Percentiles rank a stretch among this genome's conserved stretches.
Evolutionary conservation across 768 basidiomycete species (phyloP).

Genomic region (Naematelia aurantialba): DNA sequence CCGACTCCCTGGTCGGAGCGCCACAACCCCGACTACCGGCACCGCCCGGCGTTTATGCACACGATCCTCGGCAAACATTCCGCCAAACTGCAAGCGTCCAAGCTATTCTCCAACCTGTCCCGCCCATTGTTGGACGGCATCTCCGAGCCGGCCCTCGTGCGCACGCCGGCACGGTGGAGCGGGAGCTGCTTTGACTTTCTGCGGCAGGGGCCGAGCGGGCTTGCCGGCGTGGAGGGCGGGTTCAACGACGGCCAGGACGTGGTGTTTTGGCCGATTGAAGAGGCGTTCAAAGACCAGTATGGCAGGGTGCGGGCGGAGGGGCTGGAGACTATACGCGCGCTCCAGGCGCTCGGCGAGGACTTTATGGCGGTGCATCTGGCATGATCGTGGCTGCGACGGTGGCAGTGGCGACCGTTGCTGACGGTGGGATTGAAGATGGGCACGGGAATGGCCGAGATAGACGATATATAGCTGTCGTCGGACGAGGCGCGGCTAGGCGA

Average conservation of each 20-base stretch:
- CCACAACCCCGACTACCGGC: not conserved
- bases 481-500: no score
- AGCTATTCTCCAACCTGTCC: not conserved
- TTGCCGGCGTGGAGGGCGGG: conserved; percentile 23
- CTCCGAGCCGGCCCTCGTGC: not conserved
- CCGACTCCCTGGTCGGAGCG: not conserved
- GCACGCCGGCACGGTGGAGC: conserved; percentile 29
- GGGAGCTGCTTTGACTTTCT: conserved; percentile 40
- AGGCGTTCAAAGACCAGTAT: conserved; percentile 27
- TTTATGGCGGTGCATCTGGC: not conserved
- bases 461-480: no score
- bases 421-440: no score
- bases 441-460: no score
- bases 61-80: not conserved
- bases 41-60: not conserved
- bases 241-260: conserved; percentile 43
- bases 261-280: conserved; percentile 21
- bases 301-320: not conserved
- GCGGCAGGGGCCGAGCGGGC: conserved; percentile 42
- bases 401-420: no score
- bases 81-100: not conserved
- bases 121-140: not conserved
- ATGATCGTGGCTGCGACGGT: no score
- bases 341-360: not conserved
- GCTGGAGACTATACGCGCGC: not conserved